These are phyloP conservation scores for Diaporthe batatas DNA, from an alignment of 2,329 filamentous ascomycete genomes.

Conservation along the genomic window DNA sequence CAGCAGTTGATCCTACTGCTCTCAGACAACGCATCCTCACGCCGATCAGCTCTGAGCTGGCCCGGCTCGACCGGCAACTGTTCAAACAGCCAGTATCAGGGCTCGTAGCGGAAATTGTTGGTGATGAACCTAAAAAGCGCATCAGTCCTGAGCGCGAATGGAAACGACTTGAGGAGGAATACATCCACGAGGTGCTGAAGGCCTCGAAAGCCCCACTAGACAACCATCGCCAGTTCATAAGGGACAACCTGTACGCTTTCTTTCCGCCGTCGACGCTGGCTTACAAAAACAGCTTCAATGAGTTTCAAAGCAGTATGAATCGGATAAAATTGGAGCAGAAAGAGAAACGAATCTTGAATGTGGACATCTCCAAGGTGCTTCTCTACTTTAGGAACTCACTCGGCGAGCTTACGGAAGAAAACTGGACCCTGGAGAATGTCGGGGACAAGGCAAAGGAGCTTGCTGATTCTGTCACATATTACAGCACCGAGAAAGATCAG, in stretches of 20 bases:
- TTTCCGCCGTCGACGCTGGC: slow-evolving; percentile 24
- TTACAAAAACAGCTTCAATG: slow-evolving; percentile 24
- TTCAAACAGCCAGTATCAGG: not conserved
- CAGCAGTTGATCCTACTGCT: slow-evolving; percentile 11
- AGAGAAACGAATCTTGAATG: not conserved
- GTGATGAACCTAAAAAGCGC: not conserved
- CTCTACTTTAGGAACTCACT: slow-evolving; percentile 4
- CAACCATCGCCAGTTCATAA: slow-evolving; percentile 38
- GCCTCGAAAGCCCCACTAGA: slow-evolving; percentile 40
- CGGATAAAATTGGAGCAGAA: slow-evolving; percentile 8
- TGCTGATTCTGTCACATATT: slow-evolving; percentile 30
- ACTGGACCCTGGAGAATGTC: slow-evolving; percentile 35
- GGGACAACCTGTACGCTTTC: slow-evolving; percentile 39
- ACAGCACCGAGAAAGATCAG: slow-evolving; percentile 35
- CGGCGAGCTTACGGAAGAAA: not conserved
- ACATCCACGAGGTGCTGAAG: slow-evolving; percentile 41
- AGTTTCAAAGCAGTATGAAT: slow-evolving; percentile 30
- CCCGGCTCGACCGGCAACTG: slow-evolving; percentile 30
- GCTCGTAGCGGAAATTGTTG: not conserved
- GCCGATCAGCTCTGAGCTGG: slow-evolving; percentile 44
- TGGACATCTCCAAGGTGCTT: slow-evolving; percentile 37
- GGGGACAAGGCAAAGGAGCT: slow-evolving; percentile 29
- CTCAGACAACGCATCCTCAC: slow-evolving; percentile 37
- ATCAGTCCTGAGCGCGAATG: not conserved
- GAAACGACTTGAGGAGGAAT: slow-evolving; percentile 17